Base-by-base conservation (phyloP, 75 land plant species). In the Pseudotsuga menziesii region DNA sequence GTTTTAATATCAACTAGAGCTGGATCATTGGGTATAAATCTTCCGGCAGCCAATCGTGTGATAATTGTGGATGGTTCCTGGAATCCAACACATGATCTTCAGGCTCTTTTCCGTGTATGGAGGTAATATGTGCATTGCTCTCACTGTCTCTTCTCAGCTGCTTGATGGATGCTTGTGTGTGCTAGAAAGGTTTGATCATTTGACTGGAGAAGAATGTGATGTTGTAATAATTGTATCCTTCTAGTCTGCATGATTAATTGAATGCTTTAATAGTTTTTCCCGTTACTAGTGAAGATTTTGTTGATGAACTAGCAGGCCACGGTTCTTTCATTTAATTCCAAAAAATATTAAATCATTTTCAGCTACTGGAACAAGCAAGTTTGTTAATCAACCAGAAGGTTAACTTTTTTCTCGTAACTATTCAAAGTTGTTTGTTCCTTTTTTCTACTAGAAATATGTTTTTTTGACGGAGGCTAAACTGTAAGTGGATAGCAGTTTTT, bases 51-150 rank as follows among this genome's bases (percentile, higher is more conserved):
- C 52, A 97, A 97, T 73, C 94, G 99, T 22, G 99, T 97, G n/a
- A 85, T 97, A 72, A 88, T 97, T 76, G 87, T 97, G 58, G 99
- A 97, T 85, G 99, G 99, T 12, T 97, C 99, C 6, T 97, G 99
- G 99, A 97, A 97, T 77, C 99, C 99, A 60, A 97, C 99, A 35
- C 88, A 97, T 87, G 99, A 97, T 78, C 86, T 97, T 77, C 99
- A 97, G 78, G 99, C 99, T 61, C 92, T 97, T 71, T 97, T 85
- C 79, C 95, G 99, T 26, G 98, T 85, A 73, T 97, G 99, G 98
- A 94, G 99, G 99, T 93, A 78, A 44, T 13, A 55, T 73, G 19
- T 17, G 32, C 13, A 39, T 41, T 29, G 22, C n/a, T 19, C 20
- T 7, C 17, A 41, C n/a, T 41, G 13, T 41, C 48, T 41, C 8